These are phyloP conservation scores for Trichoderma virens DNA, from an alignment of 495 filamentous ascomycete species.

Conservation along the genomic window DNA sequence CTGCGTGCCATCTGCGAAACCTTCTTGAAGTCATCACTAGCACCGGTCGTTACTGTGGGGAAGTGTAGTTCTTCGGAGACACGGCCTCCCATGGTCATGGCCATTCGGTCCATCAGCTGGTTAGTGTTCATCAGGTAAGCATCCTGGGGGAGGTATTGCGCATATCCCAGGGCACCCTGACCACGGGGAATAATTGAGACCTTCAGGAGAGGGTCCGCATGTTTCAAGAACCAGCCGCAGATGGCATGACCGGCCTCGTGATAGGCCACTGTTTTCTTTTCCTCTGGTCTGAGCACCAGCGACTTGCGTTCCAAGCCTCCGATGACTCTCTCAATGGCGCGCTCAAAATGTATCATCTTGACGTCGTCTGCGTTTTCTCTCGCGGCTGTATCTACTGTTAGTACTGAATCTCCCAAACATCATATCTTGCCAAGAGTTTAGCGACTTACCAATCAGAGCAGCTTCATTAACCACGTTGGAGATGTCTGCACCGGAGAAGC, in stretches of 20 bases:
- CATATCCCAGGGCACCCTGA: constrained; percentile 87
- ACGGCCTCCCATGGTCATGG: constrained; percentile 93
- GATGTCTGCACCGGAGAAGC: constrained; percentile 95
- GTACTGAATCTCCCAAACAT: constrained; percentile 9
- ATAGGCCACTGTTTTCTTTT: constrained; percentile 93
- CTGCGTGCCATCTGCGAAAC: constrained; percentile 89
- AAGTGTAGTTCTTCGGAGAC: constrained; percentile 95
- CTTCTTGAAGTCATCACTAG: constrained; percentile 97
- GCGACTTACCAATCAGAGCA: constrained; percentile 79
- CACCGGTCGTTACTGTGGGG: constrained; percentile 88
- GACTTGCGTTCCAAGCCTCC: constrained; percentile 96
- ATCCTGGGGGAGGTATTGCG: constrained; percentile 90
- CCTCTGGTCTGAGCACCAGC: constrained; percentile 80
- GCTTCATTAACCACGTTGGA: constrained; percentile 98
- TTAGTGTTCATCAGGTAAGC: constrained; percentile 90
- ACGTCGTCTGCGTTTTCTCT: constrained; percentile 68
- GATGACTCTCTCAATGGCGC: constrained; percentile 94
- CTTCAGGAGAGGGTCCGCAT: constrained; percentile 93
- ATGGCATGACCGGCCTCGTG: constrained; percentile 98
- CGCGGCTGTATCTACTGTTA: constrained; percentile 57
- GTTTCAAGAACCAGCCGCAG: constrained; percentile 96
- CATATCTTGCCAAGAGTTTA: too few species aligned
- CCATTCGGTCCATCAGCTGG: constrained; percentile 99
- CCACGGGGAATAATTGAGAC: constrained; percentile 97
- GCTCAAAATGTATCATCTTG: constrained; percentile 85